Evolutionary conservation across 768 basidiomycete genomes (phyloP).

Genomic region (Phylloporus rhodoxanthus): DNA sequence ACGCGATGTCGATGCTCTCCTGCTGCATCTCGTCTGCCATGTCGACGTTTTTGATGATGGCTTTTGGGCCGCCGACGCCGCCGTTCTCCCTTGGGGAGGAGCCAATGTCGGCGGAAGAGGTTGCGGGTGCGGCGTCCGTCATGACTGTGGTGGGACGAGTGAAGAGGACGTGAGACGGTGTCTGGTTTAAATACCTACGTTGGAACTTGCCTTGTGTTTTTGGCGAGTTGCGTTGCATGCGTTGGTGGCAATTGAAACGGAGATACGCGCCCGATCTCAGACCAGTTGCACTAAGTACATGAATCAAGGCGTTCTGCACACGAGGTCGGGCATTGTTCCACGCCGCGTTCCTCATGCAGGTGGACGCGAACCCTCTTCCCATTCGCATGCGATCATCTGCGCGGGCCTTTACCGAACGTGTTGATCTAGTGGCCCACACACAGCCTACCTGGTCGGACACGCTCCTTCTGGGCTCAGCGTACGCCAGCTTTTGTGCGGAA

Average conservation of each 20-base stretch:
- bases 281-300: too few relatives aligned
- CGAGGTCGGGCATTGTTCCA: background rate
- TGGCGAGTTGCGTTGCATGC: constrained; percentile 15
- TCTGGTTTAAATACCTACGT: constrained; percentile 24
- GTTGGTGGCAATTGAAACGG: constrained; percentile 8
- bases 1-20: constrained; percentile 84
- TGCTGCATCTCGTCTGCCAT: constrained; percentile 97
- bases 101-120: constrained; percentile 49
- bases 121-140: constrained; percentile 55
- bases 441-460: background rate
- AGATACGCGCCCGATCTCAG: constrained; percentile 14
- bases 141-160: constrained; percentile 31
- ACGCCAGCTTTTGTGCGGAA: background rate
- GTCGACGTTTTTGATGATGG: constrained; percentile 94
- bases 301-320: background rate
- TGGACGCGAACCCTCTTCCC: background rate
- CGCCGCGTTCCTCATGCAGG: background rate
- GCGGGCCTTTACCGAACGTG: too few relatives aligned
- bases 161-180: background rate
- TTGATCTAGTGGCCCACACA: too few relatives aligned
- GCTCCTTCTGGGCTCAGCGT: background rate
- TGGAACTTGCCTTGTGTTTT: constrained; percentile 25
- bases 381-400: too few relatives aligned
- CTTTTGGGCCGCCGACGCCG: constrained; percentile 53
- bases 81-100: constrained; percentile 37